Evolutionary conservation across 139 green algal species (phyloP).

Genomic region (Asterochloris sp.): DNA sequence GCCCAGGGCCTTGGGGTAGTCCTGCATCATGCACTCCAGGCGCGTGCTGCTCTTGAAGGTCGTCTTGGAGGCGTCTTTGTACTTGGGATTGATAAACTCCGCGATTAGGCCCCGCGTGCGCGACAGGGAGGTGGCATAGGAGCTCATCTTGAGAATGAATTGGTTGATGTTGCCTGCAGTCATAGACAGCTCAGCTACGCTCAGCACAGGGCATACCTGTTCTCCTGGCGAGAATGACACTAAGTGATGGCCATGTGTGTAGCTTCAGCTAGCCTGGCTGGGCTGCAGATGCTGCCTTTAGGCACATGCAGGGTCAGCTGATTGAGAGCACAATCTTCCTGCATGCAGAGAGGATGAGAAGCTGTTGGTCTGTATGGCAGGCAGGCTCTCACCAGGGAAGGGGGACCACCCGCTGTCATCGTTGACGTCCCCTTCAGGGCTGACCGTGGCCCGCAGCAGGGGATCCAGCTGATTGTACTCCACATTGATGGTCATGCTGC

Average conservation of each 20-base stretch:
- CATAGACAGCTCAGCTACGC: neutral
- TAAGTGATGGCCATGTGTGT: too few relatives aligned
- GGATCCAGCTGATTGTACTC: conserved; percentile 99
- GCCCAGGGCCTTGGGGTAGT: conserved; percentile 80
- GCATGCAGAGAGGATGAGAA: too few relatives aligned
- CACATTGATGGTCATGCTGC: conserved; percentile 91
- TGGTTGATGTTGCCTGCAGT: conserved; percentile 92
- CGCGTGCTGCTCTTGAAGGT: conserved; percentile 93
- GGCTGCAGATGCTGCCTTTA: too few relatives aligned
- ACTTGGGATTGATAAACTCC: conserved; percentile 99
- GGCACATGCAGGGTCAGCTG: too few relatives aligned
- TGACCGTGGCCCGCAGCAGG: conserved; percentile 77
- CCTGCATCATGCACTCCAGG: conserved; percentile 99
- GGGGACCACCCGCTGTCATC: conserved; percentile 88
- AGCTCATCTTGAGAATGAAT: conserved; percentile 82
- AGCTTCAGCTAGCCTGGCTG: too few relatives aligned
- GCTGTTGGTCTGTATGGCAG: too few relatives aligned
- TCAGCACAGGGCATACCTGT: neutral
- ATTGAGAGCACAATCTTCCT: too few relatives aligned
- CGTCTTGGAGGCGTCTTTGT: conserved; percentile 81
- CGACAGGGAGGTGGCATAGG: conserved; percentile 72
- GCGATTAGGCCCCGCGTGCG: conserved; percentile 79
- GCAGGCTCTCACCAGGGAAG: conserved; percentile 66
- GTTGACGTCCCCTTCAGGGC: conserved; percentile 80
- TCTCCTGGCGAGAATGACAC: neutral